Conservation (phyloP, 176 grass and related monocot genomes). For the Cenchrus fungigraminus region DNA sequence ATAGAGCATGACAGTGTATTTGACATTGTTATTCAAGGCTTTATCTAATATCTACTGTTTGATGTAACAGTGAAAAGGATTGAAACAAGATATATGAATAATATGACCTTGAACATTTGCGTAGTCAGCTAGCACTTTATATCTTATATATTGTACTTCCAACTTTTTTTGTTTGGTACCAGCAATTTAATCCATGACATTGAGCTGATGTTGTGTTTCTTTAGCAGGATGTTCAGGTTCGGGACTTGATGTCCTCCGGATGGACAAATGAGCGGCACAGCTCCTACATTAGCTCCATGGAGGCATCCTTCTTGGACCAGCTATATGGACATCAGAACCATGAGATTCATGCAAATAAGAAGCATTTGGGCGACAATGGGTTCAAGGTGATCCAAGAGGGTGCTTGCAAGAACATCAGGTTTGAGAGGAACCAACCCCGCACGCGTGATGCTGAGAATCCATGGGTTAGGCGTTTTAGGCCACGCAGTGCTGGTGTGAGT, state of each 20-base stretch:
- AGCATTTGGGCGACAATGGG: background rate
- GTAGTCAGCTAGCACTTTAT: background rate
- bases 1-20: background rate
- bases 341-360: background rate
- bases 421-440: constrained; percentile 27
- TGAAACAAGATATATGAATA: background rate
- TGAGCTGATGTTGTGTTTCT: constrained; percentile 17
- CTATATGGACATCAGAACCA: constrained; percentile 32
- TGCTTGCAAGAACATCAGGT: constrained; percentile 28
- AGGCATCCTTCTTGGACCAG: constrained; percentile 67
- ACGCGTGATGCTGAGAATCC: constrained; percentile 34
- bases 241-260: constrained; percentile 42
- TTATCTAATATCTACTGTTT: background rate
- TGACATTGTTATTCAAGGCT: background rate
- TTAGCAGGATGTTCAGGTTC: constrained; percentile 35
- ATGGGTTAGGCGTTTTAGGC: constrained; percentile 57
- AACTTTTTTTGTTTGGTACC: background rate
- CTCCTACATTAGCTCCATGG: constrained; percentile 73
- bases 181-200: background rate
- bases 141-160: constrained; percentile 1
- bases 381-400: constrained; percentile 51
- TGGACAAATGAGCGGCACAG: constrained; percentile 72
- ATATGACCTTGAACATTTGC: background rate
- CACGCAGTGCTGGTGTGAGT: background rate
- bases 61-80: background rate